Conservation (phyloP, 257 asterid genomes). For the Primulina tabacum region DNA sequence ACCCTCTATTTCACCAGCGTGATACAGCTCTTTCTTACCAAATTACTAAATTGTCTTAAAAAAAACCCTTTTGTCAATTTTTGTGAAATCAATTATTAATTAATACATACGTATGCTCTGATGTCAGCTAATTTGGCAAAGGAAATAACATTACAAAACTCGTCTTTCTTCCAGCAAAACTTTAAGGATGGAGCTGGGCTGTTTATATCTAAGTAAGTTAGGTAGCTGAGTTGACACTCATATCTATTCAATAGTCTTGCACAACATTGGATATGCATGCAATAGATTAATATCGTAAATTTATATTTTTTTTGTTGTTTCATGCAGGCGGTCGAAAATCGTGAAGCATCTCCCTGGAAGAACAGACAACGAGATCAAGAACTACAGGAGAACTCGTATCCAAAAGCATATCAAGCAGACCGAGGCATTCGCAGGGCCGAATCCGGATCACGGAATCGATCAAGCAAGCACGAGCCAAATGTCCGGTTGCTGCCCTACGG, state of each 20-base stretch:
- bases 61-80: not conserved
- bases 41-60: not conserved
- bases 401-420: conserved; percentile 77
- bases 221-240: not conserved
- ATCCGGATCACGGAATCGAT: conserved; percentile 28
- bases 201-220: not conserved
- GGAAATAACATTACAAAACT: not conserved
- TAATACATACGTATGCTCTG: not conserved
- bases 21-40: not conserved
- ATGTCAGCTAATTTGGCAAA: not conserved
- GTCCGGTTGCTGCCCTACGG: conserved; percentile 43
- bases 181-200: not conserved
- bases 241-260: not conserved
- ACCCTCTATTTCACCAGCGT: too few relatives aligned
- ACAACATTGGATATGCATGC: not conserved
- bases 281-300: too few relatives aligned
- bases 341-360: conserved; percentile 91
- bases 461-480: conserved; percentile 61
- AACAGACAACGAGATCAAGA: conserved; percentile 90
- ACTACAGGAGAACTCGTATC: conserved; percentile 89
- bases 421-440: conserved; percentile 37
- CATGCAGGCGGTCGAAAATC: conserved; percentile 84
- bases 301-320: too few relatives aligned
- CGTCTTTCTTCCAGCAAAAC: not conserved
- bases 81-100: too few relatives aligned